These are phyloP conservation scores for Mycena haematopus DNA, from an alignment of 768 basidiomycete species.

Conservation along the genomic window DNA sequence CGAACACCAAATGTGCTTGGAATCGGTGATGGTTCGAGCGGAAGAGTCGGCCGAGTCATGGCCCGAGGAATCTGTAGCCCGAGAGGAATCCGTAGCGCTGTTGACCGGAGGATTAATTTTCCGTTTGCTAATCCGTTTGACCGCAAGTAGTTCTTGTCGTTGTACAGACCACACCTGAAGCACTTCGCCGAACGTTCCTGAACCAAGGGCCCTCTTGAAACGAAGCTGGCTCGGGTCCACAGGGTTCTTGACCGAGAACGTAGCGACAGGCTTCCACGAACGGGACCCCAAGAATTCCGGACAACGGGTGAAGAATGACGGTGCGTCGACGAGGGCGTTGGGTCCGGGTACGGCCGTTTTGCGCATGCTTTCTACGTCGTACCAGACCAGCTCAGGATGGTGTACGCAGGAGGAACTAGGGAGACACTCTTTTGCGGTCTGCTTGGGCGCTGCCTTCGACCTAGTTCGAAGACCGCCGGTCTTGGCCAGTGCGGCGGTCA, in stretches of 20 bases:
- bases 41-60: too few species aligned
- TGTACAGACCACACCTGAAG: neutral
- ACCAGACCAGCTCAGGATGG: neutral
- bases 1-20: neutral
- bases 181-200: neutral
- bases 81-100: too few species aligned
- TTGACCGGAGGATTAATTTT: neutral
- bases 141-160: neutral
- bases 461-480: neutral
- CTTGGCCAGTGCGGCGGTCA: neutral
- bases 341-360: neutral
- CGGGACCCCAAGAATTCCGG: slow-evolving; percentile 3
- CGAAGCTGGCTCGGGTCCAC: neutral
- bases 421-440: neutral
- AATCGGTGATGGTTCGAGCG: too few species aligned
- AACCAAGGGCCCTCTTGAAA: neutral
- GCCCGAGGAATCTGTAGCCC: neutral
- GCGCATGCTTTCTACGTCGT: neutral
- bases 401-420: neutral
- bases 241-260: neutral
- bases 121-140: slow-evolving; percentile 2
- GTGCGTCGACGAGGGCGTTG: neutral
- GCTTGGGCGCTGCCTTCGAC: neutral
- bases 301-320: neutral
- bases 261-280: neutral